phyloP scores from a whole-genome alignment of 306 rosid species.

The Acacia crassicarpa region DNA sequence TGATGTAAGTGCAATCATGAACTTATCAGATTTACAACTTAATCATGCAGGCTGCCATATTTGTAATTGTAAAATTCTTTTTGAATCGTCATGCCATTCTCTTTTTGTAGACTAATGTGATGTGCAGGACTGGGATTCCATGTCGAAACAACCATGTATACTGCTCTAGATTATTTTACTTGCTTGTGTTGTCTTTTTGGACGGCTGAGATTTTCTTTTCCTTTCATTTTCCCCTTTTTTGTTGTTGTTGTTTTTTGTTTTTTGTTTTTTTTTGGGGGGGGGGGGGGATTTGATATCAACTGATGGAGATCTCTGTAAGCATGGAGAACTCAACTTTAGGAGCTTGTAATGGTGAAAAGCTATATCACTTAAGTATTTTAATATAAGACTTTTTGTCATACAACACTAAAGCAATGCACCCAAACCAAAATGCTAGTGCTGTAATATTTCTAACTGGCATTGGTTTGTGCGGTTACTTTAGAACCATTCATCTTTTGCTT shows the following conservation, averaged over 20 bases:
- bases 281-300: neutral
- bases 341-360: neutral
- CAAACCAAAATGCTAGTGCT: constrained; percentile 11
- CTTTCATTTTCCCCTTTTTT: neutral
- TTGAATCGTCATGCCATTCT: too few relatives aligned
- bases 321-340: neutral
- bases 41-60: neutral
- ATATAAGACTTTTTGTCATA: neutral
- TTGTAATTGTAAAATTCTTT: too few relatives aligned
- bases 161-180: constrained; percentile 24
- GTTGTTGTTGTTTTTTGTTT: neutral
- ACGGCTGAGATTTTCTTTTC: neutral
- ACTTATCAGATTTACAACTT: neutral
- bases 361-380: neutral
- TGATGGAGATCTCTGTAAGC: neutral
- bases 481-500: neutral
- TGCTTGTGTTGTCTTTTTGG: neutral
- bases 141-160: neutral
- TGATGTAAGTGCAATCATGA: neutral
- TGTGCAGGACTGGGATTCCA: too few relatives aligned
- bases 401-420: constrained; percentile 7
- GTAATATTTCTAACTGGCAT: neutral
- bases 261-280: neutral
- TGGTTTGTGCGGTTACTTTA: neutral
- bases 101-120: too few relatives aligned